Percentiles rank a stretch among this genome's conserved stretches.
Evolutionary conservation across 331 rosid species (phyloP).

Genomic region (Cydonia oblonga): DNA sequence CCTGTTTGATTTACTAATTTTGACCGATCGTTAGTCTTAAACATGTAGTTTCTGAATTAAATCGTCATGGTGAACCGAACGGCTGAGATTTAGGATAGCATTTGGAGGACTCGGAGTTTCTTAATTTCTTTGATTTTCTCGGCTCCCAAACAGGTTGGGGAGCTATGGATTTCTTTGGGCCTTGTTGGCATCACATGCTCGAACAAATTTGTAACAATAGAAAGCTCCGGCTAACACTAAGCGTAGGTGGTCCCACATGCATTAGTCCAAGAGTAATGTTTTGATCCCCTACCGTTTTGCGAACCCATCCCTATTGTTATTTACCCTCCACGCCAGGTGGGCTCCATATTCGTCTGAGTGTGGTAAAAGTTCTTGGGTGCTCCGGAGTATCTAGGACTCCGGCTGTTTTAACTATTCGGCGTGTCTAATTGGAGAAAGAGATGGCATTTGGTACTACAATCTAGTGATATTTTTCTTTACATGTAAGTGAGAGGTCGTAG

Average conservation of each 20-base stretch:
- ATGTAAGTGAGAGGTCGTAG: too few species aligned
- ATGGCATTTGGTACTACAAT: too few species aligned
- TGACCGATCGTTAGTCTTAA: neutral
- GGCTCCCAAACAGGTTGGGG: neutral
- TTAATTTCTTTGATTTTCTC: conserved; percentile 1
- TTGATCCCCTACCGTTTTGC: neutral
- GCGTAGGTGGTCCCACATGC: neutral
- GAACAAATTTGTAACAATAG: neutral
- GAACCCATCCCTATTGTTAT: neutral
- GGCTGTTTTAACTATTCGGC: too few species aligned
- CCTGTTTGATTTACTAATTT: neutral
- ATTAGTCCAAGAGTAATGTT: neutral
- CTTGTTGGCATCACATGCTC: neutral
- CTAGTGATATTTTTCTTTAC: too few species aligned
- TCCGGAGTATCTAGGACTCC: too few species aligned
- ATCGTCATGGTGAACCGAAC: neutral
- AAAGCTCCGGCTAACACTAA: neutral
- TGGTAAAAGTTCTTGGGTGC: too few species aligned
- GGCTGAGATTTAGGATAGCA: neutral
- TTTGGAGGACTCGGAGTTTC: neutral
- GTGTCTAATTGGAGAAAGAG: too few species aligned
- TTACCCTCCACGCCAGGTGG: neutral
- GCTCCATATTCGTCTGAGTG: neutral
- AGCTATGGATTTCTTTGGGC: neutral
- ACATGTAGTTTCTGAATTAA: neutral